These are phyloP conservation scores for Suillus subalutaceus DNA, from an alignment of 768 basidiomycete genomes.

Conservation along the genomic window DNA sequence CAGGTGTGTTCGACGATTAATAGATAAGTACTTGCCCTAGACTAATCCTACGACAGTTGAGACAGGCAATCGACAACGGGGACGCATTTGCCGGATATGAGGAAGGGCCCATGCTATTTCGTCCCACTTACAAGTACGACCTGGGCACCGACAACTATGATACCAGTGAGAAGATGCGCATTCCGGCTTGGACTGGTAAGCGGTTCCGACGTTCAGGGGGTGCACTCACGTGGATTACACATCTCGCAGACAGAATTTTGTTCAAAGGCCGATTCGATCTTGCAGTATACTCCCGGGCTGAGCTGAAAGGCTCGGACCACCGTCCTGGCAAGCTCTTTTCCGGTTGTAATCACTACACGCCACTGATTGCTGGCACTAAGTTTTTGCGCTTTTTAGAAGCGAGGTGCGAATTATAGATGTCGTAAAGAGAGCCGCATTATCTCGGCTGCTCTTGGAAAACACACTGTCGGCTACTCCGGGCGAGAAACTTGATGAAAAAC, in stretches of 20 bases:
- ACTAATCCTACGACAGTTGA: conserved; percentile 52
- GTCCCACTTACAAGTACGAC: conserved; percentile 94
- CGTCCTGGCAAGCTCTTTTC: conserved; percentile 66
- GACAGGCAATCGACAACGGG: conserved; percentile 68
- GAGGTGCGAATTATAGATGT: conserved; percentile 80
- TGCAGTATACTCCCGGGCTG: conserved; percentile 79
- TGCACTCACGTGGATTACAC: conserved; percentile 16
- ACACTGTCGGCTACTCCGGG: conserved; percentile 64
- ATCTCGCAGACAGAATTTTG: conserved; percentile 81
- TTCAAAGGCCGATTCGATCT: conserved; percentile 82
- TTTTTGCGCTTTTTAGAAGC: conserved; percentile 82
- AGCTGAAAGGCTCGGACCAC: conserved; percentile 92
- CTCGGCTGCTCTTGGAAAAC: conserved; percentile 66
- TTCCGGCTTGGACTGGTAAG: conserved; percentile 97
- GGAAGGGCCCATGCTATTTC: conserved; percentile 90
- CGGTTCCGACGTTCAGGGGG: not conserved
- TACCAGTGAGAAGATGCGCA: conserved; percentile 92
- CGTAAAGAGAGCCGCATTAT: conserved; percentile 70
- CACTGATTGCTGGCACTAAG: conserved; percentile 38
- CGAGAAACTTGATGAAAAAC: conserved; percentile 72
- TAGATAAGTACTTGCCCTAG: conserved; percentile 9
- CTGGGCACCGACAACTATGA: conserved; percentile 86
- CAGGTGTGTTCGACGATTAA: conserved; percentile 58
- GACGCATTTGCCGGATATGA: conserved; percentile 81
- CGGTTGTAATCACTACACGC: not conserved